These are phyloP conservation scores for Cubamyces sp. DNA, from an alignment of 768 basidiomycete species.

Conservation along the genomic window DNA sequence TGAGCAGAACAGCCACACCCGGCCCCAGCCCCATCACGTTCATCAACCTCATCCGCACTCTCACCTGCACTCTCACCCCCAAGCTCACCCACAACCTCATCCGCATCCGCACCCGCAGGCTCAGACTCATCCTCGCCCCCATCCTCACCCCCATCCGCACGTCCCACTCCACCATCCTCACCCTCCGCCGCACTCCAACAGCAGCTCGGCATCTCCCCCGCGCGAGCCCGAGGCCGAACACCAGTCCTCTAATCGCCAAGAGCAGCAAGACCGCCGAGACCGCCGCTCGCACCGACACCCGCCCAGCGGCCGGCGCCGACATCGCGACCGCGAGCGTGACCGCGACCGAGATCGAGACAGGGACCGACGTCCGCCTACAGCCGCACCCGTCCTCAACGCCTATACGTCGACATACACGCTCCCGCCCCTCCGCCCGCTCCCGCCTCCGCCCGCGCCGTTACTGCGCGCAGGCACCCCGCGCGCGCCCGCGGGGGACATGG, in stretches of 20 bases:
- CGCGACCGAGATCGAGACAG: slow-evolving; percentile 14
- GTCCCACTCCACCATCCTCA: neutral
- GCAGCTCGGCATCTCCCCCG: neutral
- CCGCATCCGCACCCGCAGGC: neutral
- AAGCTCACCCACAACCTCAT: neutral
- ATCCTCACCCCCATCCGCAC: no score
- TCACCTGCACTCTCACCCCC: neutral
- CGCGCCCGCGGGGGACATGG: neutral
- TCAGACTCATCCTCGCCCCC: no score
- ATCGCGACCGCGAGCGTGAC: slow-evolving; percentile 8
- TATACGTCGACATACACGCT: neutral
- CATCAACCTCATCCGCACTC: neutral
- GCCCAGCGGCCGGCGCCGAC: neutral
- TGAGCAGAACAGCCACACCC: neutral
- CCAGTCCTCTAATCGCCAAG: no score
- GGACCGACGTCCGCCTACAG: neutral
- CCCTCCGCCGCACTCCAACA: neutral
- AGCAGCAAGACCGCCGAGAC: no score
- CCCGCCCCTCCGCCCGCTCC: slow-evolving; percentile 3
- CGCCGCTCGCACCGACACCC: neutral
- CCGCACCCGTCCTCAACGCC: neutral
- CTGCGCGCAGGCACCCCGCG: slow-evolving; percentile 2
- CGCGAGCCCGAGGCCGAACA: neutral
- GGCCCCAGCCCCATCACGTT: neutral
- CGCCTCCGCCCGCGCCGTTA: slow-evolving; percentile 9